These are phyloP conservation scores for Rhizopogon rudus DNA, from an alignment of 768 basidiomycete species.

Conservation along the genomic window DNA sequence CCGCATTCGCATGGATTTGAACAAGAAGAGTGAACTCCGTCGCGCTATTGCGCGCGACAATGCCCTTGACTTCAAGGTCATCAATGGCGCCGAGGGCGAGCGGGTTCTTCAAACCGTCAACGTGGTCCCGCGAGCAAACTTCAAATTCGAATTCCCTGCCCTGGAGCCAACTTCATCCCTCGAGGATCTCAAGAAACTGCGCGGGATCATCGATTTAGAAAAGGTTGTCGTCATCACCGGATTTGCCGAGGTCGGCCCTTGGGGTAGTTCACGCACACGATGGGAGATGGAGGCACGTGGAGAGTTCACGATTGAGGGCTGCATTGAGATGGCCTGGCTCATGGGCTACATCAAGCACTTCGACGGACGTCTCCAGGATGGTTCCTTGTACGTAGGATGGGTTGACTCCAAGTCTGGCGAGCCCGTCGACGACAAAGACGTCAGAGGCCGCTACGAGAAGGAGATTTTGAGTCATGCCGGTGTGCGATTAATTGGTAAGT, in stretches of 20 bases:
- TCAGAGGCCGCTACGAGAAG: constrained; percentile 90
- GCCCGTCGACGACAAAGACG: constrained; percentile 97
- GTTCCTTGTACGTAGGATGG: constrained; percentile 95
- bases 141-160: constrained; percentile 90
- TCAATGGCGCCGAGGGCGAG: constrained; percentile 89
- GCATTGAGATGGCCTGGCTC: constrained; percentile 99
- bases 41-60: constrained; percentile 93
- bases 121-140: constrained; percentile 95
- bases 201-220: constrained; percentile 89
- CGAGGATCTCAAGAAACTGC: constrained; percentile 70
- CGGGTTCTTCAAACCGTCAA: constrained; percentile 88
- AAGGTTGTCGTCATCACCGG: constrained; percentile 96
- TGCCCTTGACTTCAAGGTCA: constrained; percentile 89
- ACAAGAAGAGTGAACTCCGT: constrained; percentile 87
- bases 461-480: constrained; percentile 90
- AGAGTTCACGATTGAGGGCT: constrained; percentile 96
- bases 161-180: constrained; percentile 73
- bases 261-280: constrained; percentile 95
- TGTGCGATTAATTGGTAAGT: constrained; percentile 87
- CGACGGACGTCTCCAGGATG: constrained; percentile 92
- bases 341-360: constrained; percentile 99
- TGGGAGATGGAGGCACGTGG: constrained; percentile 99
- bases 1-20: constrained; percentile 77
- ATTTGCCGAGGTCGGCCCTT: constrained; percentile 96
- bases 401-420: constrained; percentile 91